Evolutionary conservation across 176 grass and related monocot genomes (phyloP).

Genomic region (Saccharum officinarum): DNA sequence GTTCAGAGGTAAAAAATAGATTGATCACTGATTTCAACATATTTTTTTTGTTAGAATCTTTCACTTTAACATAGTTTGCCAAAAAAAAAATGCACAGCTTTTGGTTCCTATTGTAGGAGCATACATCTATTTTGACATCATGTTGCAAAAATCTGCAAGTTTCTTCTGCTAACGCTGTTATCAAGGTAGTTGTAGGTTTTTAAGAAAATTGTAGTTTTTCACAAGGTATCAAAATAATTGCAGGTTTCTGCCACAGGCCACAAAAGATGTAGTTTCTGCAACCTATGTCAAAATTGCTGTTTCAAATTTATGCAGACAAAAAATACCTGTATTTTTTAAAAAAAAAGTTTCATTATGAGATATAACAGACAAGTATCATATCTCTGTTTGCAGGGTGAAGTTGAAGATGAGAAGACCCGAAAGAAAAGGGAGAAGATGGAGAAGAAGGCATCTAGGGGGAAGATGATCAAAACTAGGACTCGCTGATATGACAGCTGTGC

Average conservation of each 20-base stretch:
- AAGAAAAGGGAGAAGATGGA: conserved; percentile 99
- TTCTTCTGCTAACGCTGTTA: background rate
- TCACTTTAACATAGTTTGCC: background rate
- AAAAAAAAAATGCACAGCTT: background rate
- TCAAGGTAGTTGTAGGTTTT: background rate
- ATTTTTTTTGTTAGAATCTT: background rate
- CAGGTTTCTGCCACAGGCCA: background rate
- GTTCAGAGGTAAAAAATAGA: conserved; percentile 63
- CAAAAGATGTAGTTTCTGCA: background rate
- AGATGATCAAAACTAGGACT: conserved; percentile 76
- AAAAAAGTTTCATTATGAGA: background rate
- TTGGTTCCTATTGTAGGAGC: background rate
- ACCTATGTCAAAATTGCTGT: background rate
- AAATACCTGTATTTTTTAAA: background rate
- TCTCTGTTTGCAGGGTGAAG: conserved; percentile 52
- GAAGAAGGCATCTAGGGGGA: conserved; percentile 86
- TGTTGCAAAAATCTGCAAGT: background rate
- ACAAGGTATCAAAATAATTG: background rate
- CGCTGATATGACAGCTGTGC: conserved; percentile 45
- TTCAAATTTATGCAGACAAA: background rate
- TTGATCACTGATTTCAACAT: background rate
- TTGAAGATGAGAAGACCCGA: conserved; percentile 86
- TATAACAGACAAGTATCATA: conserved; percentile 1
- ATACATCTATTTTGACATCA: background rate
- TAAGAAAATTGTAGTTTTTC: background rate